Evolutionary conservation across 768 basidiomycete species (phyloP).

Genomic region (Leccinum rimulosum): DNA sequence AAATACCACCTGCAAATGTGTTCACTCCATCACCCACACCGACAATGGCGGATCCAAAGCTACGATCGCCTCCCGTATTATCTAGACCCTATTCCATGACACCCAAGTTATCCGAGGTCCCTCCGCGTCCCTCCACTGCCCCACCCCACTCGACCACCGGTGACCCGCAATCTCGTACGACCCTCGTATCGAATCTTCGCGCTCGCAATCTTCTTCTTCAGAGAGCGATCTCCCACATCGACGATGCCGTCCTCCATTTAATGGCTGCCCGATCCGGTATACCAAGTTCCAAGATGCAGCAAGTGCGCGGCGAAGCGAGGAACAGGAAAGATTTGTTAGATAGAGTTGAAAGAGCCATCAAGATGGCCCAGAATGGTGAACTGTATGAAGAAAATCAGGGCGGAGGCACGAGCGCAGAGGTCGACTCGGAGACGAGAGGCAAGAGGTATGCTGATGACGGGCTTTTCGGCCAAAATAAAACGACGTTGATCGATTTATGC

Average conservation of each 20-base stretch:
- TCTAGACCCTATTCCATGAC: conserved; percentile 12
- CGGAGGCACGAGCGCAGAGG: neutral
- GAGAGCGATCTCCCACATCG: conserved; percentile 32
- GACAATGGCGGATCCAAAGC: conserved; percentile 8
- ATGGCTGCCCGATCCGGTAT: conserved; percentile 33
- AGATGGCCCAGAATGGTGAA: conserved; percentile 25
- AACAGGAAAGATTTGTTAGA: conserved; percentile 32
- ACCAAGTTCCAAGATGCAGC: conserved; percentile 29
- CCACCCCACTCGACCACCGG: conserved; percentile 23
- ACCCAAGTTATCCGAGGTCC: conserved; percentile 10
- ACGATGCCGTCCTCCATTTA: conserved; percentile 29
- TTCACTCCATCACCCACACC: conserved; percentile 13
- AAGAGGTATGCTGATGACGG: conserved; percentile 15
- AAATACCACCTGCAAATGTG: conserved; percentile 18
- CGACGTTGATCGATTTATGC: conserved; percentile 6
- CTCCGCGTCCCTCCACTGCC: conserved; percentile 28
- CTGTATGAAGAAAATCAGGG: conserved; percentile 6
- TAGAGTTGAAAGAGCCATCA: conserved; percentile 29
- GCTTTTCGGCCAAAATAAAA: conserved; percentile 5
- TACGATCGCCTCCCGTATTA: conserved; percentile 3
- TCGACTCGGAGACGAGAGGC: neutral
- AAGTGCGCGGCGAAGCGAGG: conserved; percentile 31
- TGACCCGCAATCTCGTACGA: conserved; percentile 17
- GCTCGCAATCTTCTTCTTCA: conserved; percentile 32
- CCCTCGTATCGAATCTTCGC: conserved; percentile 28